These are phyloP conservation scores for Komagataella pseudopastoris DNA, from an alignment of 805 yeast species.

Conservation along the genomic window DNA sequence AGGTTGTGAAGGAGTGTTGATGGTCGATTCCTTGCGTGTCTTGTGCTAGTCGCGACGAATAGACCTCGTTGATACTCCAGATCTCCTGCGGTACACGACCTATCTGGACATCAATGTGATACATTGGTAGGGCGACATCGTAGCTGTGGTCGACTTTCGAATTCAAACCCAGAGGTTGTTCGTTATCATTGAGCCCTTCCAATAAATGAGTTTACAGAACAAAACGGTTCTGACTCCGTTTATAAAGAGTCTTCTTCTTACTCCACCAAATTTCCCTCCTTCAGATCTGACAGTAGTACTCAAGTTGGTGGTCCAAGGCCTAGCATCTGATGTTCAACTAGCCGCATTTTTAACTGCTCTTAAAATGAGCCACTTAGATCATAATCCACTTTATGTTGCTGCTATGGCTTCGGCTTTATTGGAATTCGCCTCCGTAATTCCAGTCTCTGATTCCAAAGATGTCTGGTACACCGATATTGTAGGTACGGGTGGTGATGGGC, in stretches of 20 bases:
- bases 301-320: constrained; percentile 41
- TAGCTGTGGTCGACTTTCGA: background rate
- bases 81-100: background rate
- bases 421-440: constrained; percentile 46
- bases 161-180: background rate
- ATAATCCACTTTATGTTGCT: constrained; percentile 69
- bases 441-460: constrained; percentile 25
- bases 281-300: constrained; percentile 54
- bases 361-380: constrained; percentile 64
- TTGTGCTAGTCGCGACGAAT: background rate
- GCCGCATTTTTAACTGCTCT: constrained; percentile 74
- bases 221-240: constrained; percentile 12
- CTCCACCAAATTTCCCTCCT: constrained; percentile 51
- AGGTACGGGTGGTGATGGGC: constrained; percentile 99
- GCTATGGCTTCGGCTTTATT: constrained; percentile 72
- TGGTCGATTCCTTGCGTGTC: background rate
- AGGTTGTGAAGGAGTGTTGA: background rate
- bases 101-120: background rate
- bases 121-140: background rate
- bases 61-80: background rate
- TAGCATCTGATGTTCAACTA: constrained; percentile 54
- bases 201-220: background rate
- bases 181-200: background rate
- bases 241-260: constrained; percentile 47
- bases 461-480: constrained; percentile 73